These are phyloP conservation scores for Dianthus caryophyllus DNA, from an alignment of 148 eudicot genomes.

Conservation along the genomic window DNA sequence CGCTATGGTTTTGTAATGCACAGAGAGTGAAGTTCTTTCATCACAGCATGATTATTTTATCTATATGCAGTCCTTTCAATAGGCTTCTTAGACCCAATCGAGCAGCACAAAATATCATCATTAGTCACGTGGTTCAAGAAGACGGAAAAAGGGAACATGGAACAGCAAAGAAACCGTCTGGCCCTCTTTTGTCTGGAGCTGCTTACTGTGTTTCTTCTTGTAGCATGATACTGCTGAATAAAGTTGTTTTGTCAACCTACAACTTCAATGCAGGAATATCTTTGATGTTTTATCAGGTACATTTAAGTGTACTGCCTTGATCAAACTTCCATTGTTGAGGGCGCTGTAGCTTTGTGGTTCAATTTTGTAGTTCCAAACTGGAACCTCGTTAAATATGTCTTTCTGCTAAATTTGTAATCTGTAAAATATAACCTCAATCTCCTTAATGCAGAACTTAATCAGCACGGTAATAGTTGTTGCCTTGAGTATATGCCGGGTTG, in stretches of 20 bases:
- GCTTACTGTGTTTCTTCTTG: conserved; percentile 84
- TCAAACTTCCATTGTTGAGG: not conserved
- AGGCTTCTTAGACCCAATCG: conserved; percentile 44
- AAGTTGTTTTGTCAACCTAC: conserved; percentile 70
- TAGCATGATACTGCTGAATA: conserved; percentile 84
- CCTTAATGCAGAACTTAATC: conserved; percentile 69
- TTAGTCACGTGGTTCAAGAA: conserved; percentile 19
- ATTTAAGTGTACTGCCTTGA: not conserved
- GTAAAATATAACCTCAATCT: not conserved
- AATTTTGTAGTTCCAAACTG: too few species aligned
- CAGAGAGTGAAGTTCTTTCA: not conserved
- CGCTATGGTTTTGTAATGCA: too few species aligned
- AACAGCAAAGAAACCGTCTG: conserved; percentile 42
- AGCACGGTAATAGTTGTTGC: conserved; percentile 51
- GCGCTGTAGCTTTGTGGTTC: not conserved
- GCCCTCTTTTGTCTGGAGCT: conserved; percentile 70
- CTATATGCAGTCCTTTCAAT: conserved; percentile 21
- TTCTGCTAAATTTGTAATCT: not conserved
- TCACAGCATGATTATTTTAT: conserved; percentile 23
- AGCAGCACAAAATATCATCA: conserved; percentile 24
- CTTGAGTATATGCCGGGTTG: conserved; percentile 48
- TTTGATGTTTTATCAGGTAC: conserved; percentile 89
- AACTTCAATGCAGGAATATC: conserved; percentile 80
- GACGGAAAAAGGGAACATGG: conserved; percentile 48
- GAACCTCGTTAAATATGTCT: too few species aligned